phyloP scores from a whole-genome alignment of 176 grass and related monocot genomes.

The Carex kokanica region DNA sequence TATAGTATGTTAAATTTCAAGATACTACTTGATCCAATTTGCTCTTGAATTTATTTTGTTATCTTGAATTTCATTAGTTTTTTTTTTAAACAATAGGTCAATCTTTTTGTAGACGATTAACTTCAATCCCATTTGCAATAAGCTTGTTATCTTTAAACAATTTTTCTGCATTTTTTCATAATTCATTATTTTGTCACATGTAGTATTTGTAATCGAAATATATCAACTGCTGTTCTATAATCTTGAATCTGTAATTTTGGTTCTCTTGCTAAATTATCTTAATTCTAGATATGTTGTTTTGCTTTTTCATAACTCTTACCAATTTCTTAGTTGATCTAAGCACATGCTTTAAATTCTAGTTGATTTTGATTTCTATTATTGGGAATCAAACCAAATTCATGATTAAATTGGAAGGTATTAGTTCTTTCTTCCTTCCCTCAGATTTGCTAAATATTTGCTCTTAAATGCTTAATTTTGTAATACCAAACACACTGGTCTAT shows the following conservation, averaged over 20 bases:
- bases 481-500: neutral
- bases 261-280: neutral
- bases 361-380: neutral
- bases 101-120: neutral
- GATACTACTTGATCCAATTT: neutral
- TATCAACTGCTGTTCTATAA: neutral
- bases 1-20: neutral
- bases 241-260: neutral
- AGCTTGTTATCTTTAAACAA: neutral
- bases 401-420: neutral
- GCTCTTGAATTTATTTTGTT: neutral
- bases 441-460: slow-evolving; percentile 5
- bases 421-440: neutral
- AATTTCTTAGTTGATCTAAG: neutral
- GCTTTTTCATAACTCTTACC: neutral
- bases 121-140: neutral
- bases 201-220: neutral
- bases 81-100: neutral
- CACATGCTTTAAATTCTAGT: neutral
- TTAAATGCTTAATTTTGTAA: neutral
- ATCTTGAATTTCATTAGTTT: neutral
- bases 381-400: neutral
- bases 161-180: neutral
- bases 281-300: neutral
- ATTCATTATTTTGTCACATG: neutral